Conservation (phyloP, 805 yeast species). For the Kluyveromyces wickerhamii region DNA sequence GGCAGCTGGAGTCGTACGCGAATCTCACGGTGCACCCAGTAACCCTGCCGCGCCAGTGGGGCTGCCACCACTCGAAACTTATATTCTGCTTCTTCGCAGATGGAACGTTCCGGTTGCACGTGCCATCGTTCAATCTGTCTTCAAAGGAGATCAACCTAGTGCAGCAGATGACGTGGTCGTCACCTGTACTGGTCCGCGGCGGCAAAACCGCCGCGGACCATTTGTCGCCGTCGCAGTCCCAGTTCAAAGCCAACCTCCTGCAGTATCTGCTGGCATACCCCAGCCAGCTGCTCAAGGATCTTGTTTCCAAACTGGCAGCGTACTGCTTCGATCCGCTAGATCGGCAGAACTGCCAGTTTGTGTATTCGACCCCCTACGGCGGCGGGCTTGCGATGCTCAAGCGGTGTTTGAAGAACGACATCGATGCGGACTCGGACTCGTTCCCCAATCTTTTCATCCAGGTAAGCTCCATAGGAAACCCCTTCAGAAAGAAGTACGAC, state of each 20-base stretch:
- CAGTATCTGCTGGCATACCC: conserved; percentile 40
- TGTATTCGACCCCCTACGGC: conserved; percentile 43
- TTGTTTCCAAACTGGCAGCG: conserved; percentile 32
- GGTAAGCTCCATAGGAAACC: conserved; percentile 6
- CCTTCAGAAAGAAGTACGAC: not conserved
- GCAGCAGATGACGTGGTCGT: conserved; percentile 61
- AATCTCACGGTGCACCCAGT: conserved; percentile 2
- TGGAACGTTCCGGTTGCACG: conserved; percentile 40
- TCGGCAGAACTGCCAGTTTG: conserved; percentile 35
- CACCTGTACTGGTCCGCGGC: conserved; percentile 34
- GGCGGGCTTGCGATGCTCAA: conserved; percentile 2
- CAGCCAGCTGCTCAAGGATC: conserved; percentile 27
- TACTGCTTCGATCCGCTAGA: conserved; percentile 39
- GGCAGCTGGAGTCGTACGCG: not conserved
- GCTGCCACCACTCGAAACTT: conserved; percentile 59
- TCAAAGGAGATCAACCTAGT: conserved; percentile 45
- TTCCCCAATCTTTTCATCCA: conserved; percentile 5
- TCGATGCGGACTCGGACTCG: not conserved
- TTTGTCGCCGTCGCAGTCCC: conserved; percentile 4
- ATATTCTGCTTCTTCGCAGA: conserved; percentile 49
- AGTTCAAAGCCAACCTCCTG: conserved; percentile 39
- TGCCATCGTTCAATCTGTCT: conserved; percentile 56
- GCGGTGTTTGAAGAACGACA: not conserved
- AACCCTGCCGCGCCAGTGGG: conserved; percentile 1
- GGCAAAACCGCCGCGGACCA: not conserved